phyloP scores from a whole-genome alignment of 2,329 filamentous ascomycete genomes.

The Fusarium secorum region DNA sequence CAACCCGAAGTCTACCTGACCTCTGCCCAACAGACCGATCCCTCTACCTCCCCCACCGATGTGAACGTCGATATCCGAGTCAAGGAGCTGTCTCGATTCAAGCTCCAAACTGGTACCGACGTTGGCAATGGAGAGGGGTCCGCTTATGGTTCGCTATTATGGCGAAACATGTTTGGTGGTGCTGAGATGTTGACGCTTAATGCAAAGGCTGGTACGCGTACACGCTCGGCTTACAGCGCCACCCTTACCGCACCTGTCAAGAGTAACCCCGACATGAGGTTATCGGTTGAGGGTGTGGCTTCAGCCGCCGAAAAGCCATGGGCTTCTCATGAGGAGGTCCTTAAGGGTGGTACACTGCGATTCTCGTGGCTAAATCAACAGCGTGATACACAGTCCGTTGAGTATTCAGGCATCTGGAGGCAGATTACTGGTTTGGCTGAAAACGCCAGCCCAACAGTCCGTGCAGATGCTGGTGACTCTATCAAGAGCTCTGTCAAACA shows the following conservation, averaged over 20 bases:
- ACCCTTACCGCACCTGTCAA: constrained; percentile 83
- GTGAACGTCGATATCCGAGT: constrained; percentile 85
- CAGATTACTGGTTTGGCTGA: constrained; percentile 82
- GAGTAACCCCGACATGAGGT: constrained; percentile 81
- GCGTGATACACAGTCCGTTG: constrained; percentile 77
- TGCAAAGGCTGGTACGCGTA: constrained; percentile 87
- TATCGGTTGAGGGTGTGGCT: constrained; percentile 81
- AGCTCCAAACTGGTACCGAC: constrained; percentile 94
- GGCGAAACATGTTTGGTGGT: constrained; percentile 93
- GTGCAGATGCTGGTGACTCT: constrained; percentile 86
- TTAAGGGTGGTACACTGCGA: constrained; percentile 79
- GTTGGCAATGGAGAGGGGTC: constrained; percentile 93
- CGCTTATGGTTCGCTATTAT: constrained; percentile 84
- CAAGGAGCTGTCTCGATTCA: constrained; percentile 81
- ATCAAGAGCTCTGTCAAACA: constrained; percentile 89
- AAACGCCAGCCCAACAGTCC: constrained; percentile 80
- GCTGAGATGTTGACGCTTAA: constrained; percentile 90
- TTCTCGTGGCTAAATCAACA: constrained; percentile 74
- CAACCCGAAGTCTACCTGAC: constrained; percentile 85
- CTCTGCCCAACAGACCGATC: constrained; percentile 72
- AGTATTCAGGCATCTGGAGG: constrained; percentile 84
- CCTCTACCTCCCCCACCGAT: constrained; percentile 76
- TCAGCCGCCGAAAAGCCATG: constrained; percentile 89
- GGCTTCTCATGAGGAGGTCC: constrained; percentile 91
- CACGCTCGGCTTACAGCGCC: constrained; percentile 88